phyloP scores from a whole-genome alignment of 805 yeast species.

The Barnettozyma sucrosica region DNA sequence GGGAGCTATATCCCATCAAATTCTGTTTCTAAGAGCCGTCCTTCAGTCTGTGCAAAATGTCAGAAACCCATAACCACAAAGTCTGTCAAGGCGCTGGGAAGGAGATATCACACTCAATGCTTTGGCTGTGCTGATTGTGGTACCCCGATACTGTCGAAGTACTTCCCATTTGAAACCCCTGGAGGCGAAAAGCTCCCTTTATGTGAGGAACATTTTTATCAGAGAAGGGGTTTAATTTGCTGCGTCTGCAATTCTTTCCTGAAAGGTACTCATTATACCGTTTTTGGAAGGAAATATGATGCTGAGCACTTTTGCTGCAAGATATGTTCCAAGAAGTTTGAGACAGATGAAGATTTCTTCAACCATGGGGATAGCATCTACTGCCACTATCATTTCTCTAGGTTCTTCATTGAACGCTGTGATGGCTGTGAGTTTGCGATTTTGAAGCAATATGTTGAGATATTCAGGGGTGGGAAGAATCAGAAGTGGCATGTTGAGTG shows the following conservation, averaged over 20 bases:
- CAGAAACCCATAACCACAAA: constrained; percentile 55
- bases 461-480: constrained; percentile 81
- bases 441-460: constrained; percentile 89
- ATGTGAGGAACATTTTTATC: constrained; percentile 91
- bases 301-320: constrained; percentile 93
- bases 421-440: constrained; percentile 92
- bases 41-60: constrained; percentile 45
- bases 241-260: constrained; percentile 78
- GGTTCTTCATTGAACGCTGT: constrained; percentile 77
- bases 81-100: constrained; percentile 77
- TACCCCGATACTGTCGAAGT: constrained; percentile 73
- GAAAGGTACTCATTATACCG: constrained; percentile 90
- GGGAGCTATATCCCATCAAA: constrained; percentile 11
- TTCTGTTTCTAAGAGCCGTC: background rate
- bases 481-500: constrained; percentile 99
- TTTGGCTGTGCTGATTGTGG: constrained; percentile 85
- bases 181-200: constrained; percentile 48
- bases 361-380: constrained; percentile 79
- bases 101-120: constrained; percentile 80
- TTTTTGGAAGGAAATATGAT: constrained; percentile 86
- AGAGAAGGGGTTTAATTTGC: constrained; percentile 79
- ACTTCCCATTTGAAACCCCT: constrained; percentile 69
- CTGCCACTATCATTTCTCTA: constrained; percentile 92
- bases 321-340: constrained; percentile 80
- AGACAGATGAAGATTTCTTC: constrained; percentile 85